Evolutionary conservation across 78 protist species (phyloP).

Genomic region (Salpingoeca rosetta): DNA sequence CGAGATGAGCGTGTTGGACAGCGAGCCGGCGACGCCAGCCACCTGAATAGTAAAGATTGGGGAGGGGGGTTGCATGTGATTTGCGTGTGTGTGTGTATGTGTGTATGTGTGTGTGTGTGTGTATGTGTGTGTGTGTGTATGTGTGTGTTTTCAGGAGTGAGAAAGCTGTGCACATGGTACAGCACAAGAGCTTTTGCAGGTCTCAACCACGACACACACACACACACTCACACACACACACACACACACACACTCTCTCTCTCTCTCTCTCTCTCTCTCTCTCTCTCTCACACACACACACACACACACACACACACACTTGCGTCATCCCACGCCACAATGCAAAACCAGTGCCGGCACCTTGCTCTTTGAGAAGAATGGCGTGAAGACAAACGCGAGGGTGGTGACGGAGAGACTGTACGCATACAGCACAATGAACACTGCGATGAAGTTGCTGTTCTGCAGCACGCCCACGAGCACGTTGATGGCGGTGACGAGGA

Average conservation of each 20-base stretch:
- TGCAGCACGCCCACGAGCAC: no score
- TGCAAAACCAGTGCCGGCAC: no score
- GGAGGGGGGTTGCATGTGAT: not conserved
- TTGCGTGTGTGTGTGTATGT: not conserved
- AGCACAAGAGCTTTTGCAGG: not conserved
- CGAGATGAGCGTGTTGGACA: not conserved
- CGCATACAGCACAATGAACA: no score
- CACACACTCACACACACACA: no score
- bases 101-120: not conserved
- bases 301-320: no score
- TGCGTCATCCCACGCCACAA: no score
- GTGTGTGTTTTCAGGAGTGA: no score
- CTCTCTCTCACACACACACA: no score
- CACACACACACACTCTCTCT: no score
- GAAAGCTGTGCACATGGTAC: not conserved
- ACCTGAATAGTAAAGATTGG: not conserved
- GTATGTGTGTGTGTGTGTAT: not conserved
- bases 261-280: no score
- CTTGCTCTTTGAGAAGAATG: not conserved
- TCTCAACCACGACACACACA: not conserved
- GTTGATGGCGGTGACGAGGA: not conserved
- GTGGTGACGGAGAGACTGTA: not conserved
- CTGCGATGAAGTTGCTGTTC: no score
- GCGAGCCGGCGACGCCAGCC: not conserved
- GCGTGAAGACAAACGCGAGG: not conserved